Conservation (phyloP, 2,329 filamentous ascomycete species). For the Fusarium ambrosium region DNA sequence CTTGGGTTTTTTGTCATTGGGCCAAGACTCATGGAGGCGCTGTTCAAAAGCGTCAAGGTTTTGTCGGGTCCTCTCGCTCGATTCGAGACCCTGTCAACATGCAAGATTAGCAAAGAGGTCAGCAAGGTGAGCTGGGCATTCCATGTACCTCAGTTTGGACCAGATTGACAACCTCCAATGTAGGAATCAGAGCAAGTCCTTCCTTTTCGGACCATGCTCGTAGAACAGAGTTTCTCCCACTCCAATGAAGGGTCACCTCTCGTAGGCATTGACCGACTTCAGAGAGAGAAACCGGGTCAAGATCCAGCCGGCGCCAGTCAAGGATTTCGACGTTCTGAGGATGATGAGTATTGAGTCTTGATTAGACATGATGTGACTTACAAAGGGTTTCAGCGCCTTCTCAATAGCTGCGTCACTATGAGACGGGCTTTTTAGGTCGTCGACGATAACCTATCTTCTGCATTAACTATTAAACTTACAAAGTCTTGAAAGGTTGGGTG, state of each 20-base stretch:
- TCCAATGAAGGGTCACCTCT: conserved; percentile 24
- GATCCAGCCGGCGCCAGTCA: conserved; percentile 16
- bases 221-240: conserved; percentile 16
- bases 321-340: conserved; percentile 16
- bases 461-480: accelerated
- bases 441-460: conserved; percentile 9
- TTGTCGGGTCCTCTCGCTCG: not conserved
- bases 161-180: conserved; percentile 6
- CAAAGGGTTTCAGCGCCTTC: conserved; percentile 7
- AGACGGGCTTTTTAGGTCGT: conserved; percentile 18
- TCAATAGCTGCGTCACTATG: conserved; percentile 27
- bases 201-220: conserved; percentile 22
- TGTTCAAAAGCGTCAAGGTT: conserved; percentile 6
- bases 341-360: not conserved
- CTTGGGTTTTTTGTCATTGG: not conserved
- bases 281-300: not conserved
- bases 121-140: not conserved
- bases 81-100: conserved; percentile 3
- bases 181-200: conserved; percentile 11
- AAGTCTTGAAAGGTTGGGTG: not conserved
- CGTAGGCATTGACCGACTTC: conserved; percentile 7
- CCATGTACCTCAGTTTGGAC: not conserved
- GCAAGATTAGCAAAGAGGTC: not conserved
- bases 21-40: conserved; percentile 14
- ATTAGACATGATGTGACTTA: not conserved